Evolutionary conservation across 2,329 filamentous ascomycete genomes (phyloP).

Genomic region (Penicillium hesseltinei): DNA sequence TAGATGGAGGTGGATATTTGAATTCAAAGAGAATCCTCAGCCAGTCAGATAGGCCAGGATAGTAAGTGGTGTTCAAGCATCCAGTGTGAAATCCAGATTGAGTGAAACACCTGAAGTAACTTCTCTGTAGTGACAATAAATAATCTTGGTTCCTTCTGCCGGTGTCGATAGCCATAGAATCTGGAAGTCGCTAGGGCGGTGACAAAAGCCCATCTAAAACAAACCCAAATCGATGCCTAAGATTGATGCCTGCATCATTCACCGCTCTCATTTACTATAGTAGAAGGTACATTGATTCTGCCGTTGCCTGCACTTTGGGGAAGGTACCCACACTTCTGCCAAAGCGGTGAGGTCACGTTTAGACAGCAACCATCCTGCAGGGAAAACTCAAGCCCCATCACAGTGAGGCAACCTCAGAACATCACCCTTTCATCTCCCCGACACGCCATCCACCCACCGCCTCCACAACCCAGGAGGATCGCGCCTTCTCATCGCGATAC

Average conservation of each 20-base stretch:
- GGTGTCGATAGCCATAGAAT: constrained; percentile 2
- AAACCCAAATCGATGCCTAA: constrained; percentile 3
- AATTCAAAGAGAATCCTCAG: constrained; percentile 15
- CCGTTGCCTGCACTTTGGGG: constrained; percentile 2
- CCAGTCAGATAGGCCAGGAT: constrained; percentile 27
- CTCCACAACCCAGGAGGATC: constrained; percentile 37
- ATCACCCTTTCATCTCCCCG: constrained; percentile 43
- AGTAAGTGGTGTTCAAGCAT: constrained; percentile 24
- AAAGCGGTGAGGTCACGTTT: constrained; percentile 24
- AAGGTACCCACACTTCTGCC: constrained; percentile 10
- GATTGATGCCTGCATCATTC: not conserved
- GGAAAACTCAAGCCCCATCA: constrained; percentile 44
- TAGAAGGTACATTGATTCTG: not conserved
- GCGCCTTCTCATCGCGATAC: constrained; percentile 44
- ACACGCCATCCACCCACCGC: constrained; percentile 34
- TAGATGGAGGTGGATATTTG: not conserved
- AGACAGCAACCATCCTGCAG: constrained; percentile 22
- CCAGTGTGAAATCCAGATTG: constrained; percentile 12
- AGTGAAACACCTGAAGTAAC: not conserved
- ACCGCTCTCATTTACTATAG: constrained; percentile 1
- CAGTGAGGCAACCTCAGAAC: constrained; percentile 42
- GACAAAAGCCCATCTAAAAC: constrained; percentile 2
- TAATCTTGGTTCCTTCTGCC: constrained; percentile 5
- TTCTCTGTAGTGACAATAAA: not conserved
- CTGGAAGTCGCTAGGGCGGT: constrained; percentile 14